phyloP scores from a whole-genome alignment of 495 filamentous ascomycete species.

The Penicillium cosmopolitanum region DNA sequence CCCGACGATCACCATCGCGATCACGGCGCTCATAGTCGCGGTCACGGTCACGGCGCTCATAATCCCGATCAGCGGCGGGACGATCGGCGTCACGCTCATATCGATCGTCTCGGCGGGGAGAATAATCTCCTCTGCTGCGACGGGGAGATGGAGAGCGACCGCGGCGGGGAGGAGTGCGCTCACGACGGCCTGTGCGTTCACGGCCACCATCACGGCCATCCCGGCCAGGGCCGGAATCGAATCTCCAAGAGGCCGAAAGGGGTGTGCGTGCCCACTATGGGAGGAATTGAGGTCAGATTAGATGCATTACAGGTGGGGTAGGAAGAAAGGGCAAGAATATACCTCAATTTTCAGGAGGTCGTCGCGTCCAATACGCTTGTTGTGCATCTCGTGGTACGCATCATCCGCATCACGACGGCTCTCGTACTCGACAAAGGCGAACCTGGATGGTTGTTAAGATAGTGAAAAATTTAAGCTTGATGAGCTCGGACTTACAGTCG shows the following conservation, averaged over 20 bases:
- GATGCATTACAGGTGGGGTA: constrained; percentile 1
- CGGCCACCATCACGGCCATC: constrained; percentile 58
- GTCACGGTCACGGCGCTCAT: constrained; percentile 81
- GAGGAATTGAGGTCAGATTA: neutral
- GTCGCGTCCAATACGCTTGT: constrained; percentile 96
- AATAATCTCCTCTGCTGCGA: constrained; percentile 79
- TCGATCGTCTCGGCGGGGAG: constrained; percentile 88
- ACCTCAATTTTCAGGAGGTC: constrained; percentile 98
- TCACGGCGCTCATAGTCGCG: constrained; percentile 61
- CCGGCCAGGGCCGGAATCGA: constrained; percentile 72
- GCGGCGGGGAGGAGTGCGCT: constrained; percentile 81
- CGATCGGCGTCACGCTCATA: constrained; percentile 73
- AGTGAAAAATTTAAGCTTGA: constrained; percentile 10
- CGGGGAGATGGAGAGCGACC: constrained; percentile 74
- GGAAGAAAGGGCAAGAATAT: constrained; percentile 34
- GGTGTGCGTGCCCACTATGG: constrained; percentile 97
- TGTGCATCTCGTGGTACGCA: constrained; percentile 99
- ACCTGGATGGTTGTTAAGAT: constrained; percentile 57
- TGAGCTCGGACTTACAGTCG: constrained; percentile 75
- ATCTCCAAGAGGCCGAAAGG: constrained; percentile 97
- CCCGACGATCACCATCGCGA: constrained; percentile 69
- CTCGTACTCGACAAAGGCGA: constrained; percentile 99
- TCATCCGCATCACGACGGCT: constrained; percentile 98
- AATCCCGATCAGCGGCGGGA: constrained; percentile 62
- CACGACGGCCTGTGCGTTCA: constrained; percentile 54